Evolutionary conservation across 768 basidiomycete genomes (phyloP).

Genomic region (Suillus discolor): DNA sequence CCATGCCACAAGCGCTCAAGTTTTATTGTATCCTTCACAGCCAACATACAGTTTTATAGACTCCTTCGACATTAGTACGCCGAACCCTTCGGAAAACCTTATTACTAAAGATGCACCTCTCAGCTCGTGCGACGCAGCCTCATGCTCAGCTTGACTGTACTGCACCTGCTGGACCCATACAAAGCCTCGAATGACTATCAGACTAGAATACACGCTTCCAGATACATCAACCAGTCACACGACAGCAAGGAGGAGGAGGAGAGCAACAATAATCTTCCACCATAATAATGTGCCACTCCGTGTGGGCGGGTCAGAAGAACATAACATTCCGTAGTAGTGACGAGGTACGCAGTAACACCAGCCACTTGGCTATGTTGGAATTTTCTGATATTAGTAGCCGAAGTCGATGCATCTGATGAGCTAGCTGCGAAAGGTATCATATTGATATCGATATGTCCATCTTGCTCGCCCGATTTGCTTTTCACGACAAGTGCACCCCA

Average conservation of each 20-base stretch:
- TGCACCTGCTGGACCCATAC: neutral
- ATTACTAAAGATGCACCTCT: neutral
- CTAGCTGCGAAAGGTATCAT: neutral
- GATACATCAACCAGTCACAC: neutral
- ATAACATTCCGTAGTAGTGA: too few relatives aligned
- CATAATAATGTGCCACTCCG: neutral
- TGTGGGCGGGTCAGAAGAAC: neutral
- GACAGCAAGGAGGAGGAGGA: neutral
- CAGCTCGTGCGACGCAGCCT: neutral
- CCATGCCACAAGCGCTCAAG: neutral
- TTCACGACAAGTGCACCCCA: neutral
- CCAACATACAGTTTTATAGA: neutral
- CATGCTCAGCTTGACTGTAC: neutral
- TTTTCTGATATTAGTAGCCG: neutral
- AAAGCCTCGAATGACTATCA: neutral
- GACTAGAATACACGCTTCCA: neutral
- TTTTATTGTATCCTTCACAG: neutral
- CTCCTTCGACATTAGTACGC: neutral
- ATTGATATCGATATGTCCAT: neutral
- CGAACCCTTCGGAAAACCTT: neutral
- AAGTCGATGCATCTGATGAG: neutral
- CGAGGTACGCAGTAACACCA: too few relatives aligned
- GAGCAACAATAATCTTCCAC: neutral
- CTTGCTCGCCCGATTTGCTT: neutral
- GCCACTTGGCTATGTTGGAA: neutral